Evolutionary conservation across 768 basidiomycete species (phyloP).

Genomic region (Nidularia pulvinata): DNA sequence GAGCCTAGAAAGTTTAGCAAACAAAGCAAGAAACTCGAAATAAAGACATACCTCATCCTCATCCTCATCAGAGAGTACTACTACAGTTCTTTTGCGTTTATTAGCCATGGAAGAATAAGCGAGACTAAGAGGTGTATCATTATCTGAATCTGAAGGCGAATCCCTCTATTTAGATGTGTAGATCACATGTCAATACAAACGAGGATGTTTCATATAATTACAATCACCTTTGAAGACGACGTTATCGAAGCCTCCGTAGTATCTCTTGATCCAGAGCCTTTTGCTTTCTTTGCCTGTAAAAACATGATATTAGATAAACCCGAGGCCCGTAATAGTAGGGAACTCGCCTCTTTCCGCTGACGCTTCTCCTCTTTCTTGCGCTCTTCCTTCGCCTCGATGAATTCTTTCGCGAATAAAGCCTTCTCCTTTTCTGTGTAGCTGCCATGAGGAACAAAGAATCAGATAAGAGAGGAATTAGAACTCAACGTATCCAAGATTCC

Average conservation of each 20-base stretch:
- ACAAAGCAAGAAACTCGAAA: background rate
- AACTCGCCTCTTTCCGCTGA: slow-evolving; percentile 6
- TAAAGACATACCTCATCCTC: background rate
- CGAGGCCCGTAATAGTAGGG: too few relatives aligned
- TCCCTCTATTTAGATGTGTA: too few relatives aligned
- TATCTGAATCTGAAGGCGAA: too few relatives aligned
- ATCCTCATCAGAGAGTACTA: background rate
- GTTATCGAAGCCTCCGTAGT: background rate
- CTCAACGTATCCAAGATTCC: slow-evolving; percentile 59
- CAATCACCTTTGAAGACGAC: background rate
- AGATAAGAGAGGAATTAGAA: background rate
- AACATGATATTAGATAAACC: background rate
- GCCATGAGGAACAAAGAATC: background rate
- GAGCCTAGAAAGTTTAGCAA: too few relatives aligned
- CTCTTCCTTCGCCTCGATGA: slow-evolving; percentile 12
- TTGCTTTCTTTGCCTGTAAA: background rate
- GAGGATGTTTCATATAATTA: too few relatives aligned
- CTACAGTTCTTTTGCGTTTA: background rate
- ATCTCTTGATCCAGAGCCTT: background rate
- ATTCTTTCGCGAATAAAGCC: slow-evolving; percentile 29
- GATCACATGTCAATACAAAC: too few relatives aligned
- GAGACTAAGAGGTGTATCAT: too few relatives aligned
- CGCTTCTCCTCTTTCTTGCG: slow-evolving; percentile 6
- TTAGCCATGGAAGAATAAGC: too few relatives aligned
- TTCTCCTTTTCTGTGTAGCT: slow-evolving; percentile 31